Evolutionary conservation across 75 land plant species (phyloP).

Genomic region (Selaginella tamariscina): DNA sequence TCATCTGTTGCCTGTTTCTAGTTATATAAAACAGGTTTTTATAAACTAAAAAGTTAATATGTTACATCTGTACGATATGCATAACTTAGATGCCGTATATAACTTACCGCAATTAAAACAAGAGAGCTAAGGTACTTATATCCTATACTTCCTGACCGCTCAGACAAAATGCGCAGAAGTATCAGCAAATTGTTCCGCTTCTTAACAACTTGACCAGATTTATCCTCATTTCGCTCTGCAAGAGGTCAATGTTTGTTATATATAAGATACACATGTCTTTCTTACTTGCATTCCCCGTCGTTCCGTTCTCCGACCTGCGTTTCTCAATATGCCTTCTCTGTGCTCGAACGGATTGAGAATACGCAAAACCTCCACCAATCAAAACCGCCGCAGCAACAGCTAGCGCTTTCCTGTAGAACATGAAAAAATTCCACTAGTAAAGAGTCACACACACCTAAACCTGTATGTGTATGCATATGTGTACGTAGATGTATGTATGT

Average conservation of each 20-base stretch:
- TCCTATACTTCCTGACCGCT: slow-evolving; percentile 59
- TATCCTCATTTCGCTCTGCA: too few relatives aligned
- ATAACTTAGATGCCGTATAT: too few relatives aligned
- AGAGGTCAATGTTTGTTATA: too few relatives aligned
- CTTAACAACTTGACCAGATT: too few relatives aligned
- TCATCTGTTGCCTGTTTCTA: too few relatives aligned
- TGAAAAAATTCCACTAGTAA: not conserved
- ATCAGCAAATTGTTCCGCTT: slow-evolving; percentile 42
- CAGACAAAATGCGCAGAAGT: slow-evolving; percentile 55
- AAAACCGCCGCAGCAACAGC: slow-evolving; percentile 57
- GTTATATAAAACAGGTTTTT: too few relatives aligned
- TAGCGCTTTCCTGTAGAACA: slow-evolving; percentile 26
- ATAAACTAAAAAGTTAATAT: too few relatives aligned
- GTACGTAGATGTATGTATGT: not conserved
- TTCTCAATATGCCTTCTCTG: slow-evolving; percentile 15
- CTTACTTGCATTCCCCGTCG: slow-evolving; percentile 10
- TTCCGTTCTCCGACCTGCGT: slow-evolving; percentile 16
- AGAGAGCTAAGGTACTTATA: slow-evolving; percentile 45
- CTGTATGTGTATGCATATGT: slow-evolving; percentile 8
- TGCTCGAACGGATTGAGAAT: slow-evolving; percentile 34
- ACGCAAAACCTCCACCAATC: slow-evolving; percentile 80
- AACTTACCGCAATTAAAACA: slow-evolving; percentile 58
- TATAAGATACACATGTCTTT: too few relatives aligned
- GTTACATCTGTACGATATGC: too few relatives aligned
- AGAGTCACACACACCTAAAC: slow-evolving; percentile 8